These are phyloP conservation scores for Fusarium buharicum DNA, from an alignment of 2,329 filamentous ascomycete genomes.

Conservation along the genomic window DNA sequence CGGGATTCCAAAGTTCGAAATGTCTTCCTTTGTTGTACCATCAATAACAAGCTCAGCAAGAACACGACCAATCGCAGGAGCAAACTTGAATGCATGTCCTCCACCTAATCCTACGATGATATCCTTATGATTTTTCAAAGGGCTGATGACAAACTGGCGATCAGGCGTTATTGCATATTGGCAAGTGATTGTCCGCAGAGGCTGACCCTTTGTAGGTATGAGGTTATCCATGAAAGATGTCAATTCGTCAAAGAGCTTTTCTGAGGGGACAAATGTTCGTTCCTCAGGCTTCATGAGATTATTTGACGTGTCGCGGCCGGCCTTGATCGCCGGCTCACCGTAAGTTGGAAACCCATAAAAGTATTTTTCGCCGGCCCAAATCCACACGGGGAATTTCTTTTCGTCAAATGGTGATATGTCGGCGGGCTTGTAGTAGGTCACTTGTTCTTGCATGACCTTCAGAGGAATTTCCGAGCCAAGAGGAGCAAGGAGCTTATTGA, in stretches of 20 bases:
- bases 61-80: conserved; percentile 42
- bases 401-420: conserved; percentile 11
- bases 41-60: conserved; percentile 43
- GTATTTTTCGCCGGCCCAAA: conserved; percentile 21
- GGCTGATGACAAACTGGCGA: conserved; percentile 40
- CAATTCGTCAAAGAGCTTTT: conserved; percentile 9
- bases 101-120: conserved; percentile 38
- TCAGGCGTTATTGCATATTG: conserved; percentile 43
- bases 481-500: conserved; percentile 27
- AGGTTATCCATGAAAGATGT: conserved; percentile 16
- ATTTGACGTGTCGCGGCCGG: conserved; percentile 26
- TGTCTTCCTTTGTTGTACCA: conserved; percentile 27
- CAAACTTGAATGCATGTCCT: conserved; percentile 43
- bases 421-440: conserved; percentile 35
- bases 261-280: conserved; percentile 26
- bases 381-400: conserved; percentile 30
- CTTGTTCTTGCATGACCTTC: conserved; percentile 38
- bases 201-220: conserved; percentile 18
- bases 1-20: conserved; percentile 20
- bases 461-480: conserved; percentile 28
- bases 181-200: conserved; percentile 41
- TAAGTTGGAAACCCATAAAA: conserved; percentile 34
- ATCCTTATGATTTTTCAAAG: conserved; percentile 24
- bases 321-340: conserved; percentile 34
- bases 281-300: conserved; percentile 31